Percentiles rank a stretch among this genome's conserved stretches.
These are phyloP conservation scores for Trebouxia gelatinosa DNA, from an alignment of 163 green algal species.

Conservation along the genomic window DNA sequence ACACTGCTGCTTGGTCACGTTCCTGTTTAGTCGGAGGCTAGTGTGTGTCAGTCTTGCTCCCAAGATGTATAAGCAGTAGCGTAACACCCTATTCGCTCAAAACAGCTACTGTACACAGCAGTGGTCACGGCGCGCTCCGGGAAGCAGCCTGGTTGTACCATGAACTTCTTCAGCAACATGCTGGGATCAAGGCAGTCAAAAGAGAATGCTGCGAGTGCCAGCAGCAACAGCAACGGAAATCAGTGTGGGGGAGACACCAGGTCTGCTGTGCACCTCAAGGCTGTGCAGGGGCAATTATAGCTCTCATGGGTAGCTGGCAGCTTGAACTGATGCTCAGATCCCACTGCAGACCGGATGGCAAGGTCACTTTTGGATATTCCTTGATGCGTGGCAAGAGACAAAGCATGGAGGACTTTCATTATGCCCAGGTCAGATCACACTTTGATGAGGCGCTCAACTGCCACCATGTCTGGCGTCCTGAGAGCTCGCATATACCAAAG, in stretches of 20 bases:
- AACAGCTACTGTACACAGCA: too few relatives aligned
- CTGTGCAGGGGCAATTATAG: too few relatives aligned
- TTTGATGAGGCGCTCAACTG: neutral
- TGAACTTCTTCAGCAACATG: slow-evolving; percentile 30
- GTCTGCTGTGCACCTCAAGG: too few relatives aligned
- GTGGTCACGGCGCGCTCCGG: slow-evolving; percentile 5
- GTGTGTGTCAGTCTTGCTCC: too few relatives aligned
- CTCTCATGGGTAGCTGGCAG: too few relatives aligned
- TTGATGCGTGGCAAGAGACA: slow-evolving; percentile 70
- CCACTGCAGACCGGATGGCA: slow-evolving; percentile 69
- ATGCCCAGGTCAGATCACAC: slow-evolving; percentile 37
- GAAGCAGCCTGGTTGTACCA: slow-evolving; percentile 11
- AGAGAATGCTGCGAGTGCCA: neutral
- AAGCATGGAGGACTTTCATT: slow-evolving; percentile 80
- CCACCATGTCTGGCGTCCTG: neutral
- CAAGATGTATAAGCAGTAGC: too few relatives aligned
- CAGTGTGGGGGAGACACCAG: slow-evolving; percentile 4
- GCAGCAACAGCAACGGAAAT: neutral
- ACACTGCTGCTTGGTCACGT: too few relatives aligned
- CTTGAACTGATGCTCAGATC: too few relatives aligned
- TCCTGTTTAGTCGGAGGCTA: too few relatives aligned
- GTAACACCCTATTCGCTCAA: too few relatives aligned
- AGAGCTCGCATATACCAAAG: too few relatives aligned
- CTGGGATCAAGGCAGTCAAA: slow-evolving; percentile 19
- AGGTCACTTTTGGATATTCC: slow-evolving; percentile 69